Evolutionary conservation across 257 asterid species (phyloP), one percentile per base, ranked within the genome.

Genomic region (Scutellaria galericulata): DNA sequence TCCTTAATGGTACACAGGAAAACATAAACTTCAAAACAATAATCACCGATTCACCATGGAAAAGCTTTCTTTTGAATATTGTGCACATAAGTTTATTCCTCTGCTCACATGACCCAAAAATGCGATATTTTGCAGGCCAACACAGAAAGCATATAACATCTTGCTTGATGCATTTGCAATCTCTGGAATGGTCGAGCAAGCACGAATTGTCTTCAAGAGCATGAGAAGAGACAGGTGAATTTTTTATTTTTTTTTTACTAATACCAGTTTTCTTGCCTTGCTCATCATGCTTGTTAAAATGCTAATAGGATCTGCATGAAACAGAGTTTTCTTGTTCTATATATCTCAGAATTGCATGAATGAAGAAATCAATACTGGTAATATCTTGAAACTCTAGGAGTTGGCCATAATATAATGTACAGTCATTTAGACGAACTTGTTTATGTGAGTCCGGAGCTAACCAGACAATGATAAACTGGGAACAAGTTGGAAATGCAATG

Each of bases 91-190:
- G 18, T 65, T 35, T 12, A 6, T 51, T 45, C 12, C 20, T 68
- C 62, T 52, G 60, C 53, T 56, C 5, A 39, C 31, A 9, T 46
- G 58, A 71, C 60, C 50, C 41, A 50, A n/a, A 27, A 63, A 64
- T 77, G 57, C 31, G 10, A 59, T 60, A 70, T 18, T 47, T 78
- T 71, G 71, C 88, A 94, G 99, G 89, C 99, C 99, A 24, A 88
- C 98, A 5, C 95, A 81, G 71, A 94, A 94, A 83, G 93, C 97
- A 22, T 91, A 94, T 73, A 94, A 91, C 71, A 91, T 94, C 83
- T 85, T 94, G 90, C 96, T 94, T 39, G 98, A 94, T 81, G 97
- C 99, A 60, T 94, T 94, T 86, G 97, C 99, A n/a, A 86, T 90
- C 73, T 91, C 97, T 15, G 99, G 99, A 74, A 94, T 94, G 99